These are phyloP conservation scores for Wickerhamiella cacticola DNA, from an alignment of 805 yeast species.

Conservation along the genomic window DNA sequence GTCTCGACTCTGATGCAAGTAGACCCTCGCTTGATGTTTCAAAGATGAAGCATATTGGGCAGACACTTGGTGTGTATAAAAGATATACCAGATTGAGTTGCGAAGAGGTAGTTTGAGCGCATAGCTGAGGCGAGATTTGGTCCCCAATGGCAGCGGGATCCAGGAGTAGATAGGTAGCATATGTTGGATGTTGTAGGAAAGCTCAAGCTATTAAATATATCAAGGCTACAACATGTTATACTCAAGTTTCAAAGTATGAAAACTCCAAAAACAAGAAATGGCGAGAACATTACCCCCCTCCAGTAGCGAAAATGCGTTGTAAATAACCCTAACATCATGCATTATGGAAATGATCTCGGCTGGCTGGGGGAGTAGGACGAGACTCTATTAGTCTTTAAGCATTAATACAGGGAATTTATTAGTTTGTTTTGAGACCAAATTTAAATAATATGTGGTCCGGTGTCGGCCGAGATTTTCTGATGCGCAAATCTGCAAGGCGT, in stretches of 20 bases:
- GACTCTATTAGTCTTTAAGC: too few species aligned
- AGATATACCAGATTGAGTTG: background rate
- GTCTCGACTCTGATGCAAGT: constrained; percentile 37
- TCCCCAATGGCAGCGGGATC: background rate
- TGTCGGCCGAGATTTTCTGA: background rate
- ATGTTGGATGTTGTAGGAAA: background rate
- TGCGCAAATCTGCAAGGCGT: background rate
- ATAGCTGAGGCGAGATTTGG: background rate
- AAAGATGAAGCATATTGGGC: background rate
- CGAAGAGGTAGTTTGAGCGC: background rate
- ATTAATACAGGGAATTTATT: too few species aligned
- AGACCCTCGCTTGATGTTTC: constrained; percentile 20
- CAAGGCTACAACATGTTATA: background rate
- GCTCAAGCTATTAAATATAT: background rate
- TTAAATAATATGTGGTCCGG: background rate
- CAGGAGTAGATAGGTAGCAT: background rate
- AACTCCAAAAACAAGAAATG: background rate
- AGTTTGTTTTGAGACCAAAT: too few species aligned
- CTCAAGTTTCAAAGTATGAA: background rate
- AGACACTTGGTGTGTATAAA: background rate
- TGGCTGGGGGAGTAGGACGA: too few species aligned
- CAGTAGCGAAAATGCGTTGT: background rate
- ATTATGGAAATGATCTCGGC: background rate
- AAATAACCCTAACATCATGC: constrained; percentile 1
- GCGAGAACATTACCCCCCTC: background rate